A percentile compares a stretch with the other conserved stretches of the same genome.
Evolutionary conservation across 106 monocot species (phyloP).

Genomic region (Phalaenopsis aphrodite): DNA sequence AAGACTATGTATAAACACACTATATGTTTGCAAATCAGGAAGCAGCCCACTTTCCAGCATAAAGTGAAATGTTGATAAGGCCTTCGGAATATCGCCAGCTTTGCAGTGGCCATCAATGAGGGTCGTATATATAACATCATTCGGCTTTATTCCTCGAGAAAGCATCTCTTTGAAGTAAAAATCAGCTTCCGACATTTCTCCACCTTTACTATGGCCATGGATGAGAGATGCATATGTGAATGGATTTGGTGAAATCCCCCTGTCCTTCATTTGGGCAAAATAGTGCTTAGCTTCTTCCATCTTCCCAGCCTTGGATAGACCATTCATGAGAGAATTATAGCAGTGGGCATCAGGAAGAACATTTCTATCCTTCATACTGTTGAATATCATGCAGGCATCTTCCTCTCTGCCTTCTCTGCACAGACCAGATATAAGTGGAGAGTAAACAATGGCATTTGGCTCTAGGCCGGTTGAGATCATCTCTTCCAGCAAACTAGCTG

Average conservation of each 20-base stretch:
- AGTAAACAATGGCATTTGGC: conserved; percentile 47
- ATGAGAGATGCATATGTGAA: conserved; percentile 69
- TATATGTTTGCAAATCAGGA: conserved; percentile 61
- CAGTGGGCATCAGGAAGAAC: conserved; percentile 50
- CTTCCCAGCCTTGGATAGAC: conserved; percentile 51
- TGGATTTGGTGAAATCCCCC: conserved; percentile 48
- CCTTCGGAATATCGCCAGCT: conserved; percentile 36
- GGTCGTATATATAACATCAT: conserved; percentile 52
- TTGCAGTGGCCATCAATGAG: conserved; percentile 68
- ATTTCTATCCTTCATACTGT: conserved; percentile 39
- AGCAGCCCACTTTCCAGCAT: conserved; percentile 40
- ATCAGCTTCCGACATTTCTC: conserved; percentile 56
- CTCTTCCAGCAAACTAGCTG: conserved; percentile 37
- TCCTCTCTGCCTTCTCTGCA: conserved; percentile 41
- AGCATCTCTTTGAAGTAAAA: conserved; percentile 58
- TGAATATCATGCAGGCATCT: conserved; percentile 40
- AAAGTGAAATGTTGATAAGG: conserved; percentile 27
- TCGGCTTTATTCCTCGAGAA: conserved; percentile 43
- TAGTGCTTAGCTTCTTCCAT: conserved; percentile 53
- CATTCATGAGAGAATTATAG: conserved; percentile 71
- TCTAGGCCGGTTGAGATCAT: conserved; percentile 38
- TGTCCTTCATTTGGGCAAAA: conserved; percentile 37
- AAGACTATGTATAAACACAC: conserved; percentile 61
- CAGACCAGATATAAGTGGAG: conserved; percentile 37
- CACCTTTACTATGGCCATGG: conserved; percentile 43